Conservation (phyloP, 1,284 basidiomycete genomes). For the Cryptococcus deneoformans region DNA sequence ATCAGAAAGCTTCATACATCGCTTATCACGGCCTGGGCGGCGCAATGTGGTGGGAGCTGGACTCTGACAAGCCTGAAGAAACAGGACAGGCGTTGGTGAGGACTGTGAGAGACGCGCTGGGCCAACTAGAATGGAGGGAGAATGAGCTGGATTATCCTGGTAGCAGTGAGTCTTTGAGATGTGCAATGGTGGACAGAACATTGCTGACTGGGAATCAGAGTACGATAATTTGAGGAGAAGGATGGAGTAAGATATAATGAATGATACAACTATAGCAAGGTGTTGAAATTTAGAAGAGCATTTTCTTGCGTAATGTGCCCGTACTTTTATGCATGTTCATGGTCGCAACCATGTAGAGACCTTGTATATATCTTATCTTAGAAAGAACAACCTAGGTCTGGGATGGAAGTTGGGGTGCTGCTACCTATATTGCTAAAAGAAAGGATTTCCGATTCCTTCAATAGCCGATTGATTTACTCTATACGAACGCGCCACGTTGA, state of each 20-base stretch:
- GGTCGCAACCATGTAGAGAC: too few relatives aligned
- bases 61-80: slow-evolving; percentile 40
- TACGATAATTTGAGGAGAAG: slow-evolving; percentile 26
- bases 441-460: too few relatives aligned
- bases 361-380: too few relatives aligned
- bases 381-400: too few relatives aligned
- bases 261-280: too few relatives aligned
- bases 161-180: slow-evolving; percentile 31
- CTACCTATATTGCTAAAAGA: too few relatives aligned
- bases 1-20: slow-evolving; percentile 74
- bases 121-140: slow-evolving; percentile 29
- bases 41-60: slow-evolving; percentile 72
- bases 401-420: too few relatives aligned
- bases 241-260: slow-evolving; percentile 4
- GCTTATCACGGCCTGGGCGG: slow-evolving; percentile 63
- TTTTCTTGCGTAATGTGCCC: too few relatives aligned
- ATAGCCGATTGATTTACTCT: background rate
- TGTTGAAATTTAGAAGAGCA: too few relatives aligned
- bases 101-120: slow-evolving; percentile 33
- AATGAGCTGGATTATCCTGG: slow-evolving; percentile 41
- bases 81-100: slow-evolving; percentile 30
- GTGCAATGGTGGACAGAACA: background rate
- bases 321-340: too few relatives aligned
- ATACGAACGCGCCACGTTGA: background rate
- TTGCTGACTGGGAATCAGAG: background rate